A percentile compares a stretch with the other conserved stretches of the same genome.
Evolutionary conservation across 2,329 filamentous ascomycete genomes (phyloP).

Genomic region (Ilyonectria robusta): DNA sequence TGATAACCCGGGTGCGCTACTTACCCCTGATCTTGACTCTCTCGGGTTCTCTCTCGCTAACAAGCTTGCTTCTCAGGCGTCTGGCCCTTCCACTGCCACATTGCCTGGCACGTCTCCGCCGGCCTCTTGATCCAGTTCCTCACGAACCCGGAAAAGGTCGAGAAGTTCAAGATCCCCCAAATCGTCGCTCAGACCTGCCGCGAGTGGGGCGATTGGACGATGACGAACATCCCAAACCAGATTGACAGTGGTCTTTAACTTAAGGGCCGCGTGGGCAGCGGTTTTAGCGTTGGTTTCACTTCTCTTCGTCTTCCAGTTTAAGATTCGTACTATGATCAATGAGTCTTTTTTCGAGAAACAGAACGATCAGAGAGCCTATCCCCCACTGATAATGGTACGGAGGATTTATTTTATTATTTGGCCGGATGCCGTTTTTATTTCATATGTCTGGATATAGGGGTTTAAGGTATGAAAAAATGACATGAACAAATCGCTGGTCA

Average conservation of each 20-base stretch:
- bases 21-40: background rate
- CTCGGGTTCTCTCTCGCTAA: background rate
- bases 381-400: background rate
- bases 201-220: slow-evolving; percentile 66
- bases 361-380: background rate
- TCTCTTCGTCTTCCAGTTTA: slow-evolving; percentile 20
- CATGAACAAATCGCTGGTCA: background rate
- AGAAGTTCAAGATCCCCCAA: slow-evolving; percentile 59
- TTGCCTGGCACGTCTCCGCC: slow-evolving; percentile 69
- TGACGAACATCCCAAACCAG: slow-evolving; percentile 62
- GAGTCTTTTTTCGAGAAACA: background rate
- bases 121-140: slow-evolving; percentile 69
- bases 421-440: background rate
- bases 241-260: slow-evolving; percentile 68
- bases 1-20: slow-evolving; percentile 58
- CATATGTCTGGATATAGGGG: background rate
- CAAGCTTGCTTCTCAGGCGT: slow-evolving; percentile 52
- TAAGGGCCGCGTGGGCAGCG: background rate
- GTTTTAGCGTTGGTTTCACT: background rate
- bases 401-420: background rate
- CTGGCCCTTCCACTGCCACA: slow-evolving; percentile 70
- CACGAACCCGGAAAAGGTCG: slow-evolving; percentile 57
- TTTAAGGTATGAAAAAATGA: background rate
- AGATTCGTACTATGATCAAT: slow-evolving; percentile 6
- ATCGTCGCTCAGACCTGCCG: slow-evolving; percentile 66